These are phyloP conservation scores for Solanum medicagineum DNA, from an alignment of 257 asterid genomes.

Conservation along the genomic window DNA sequence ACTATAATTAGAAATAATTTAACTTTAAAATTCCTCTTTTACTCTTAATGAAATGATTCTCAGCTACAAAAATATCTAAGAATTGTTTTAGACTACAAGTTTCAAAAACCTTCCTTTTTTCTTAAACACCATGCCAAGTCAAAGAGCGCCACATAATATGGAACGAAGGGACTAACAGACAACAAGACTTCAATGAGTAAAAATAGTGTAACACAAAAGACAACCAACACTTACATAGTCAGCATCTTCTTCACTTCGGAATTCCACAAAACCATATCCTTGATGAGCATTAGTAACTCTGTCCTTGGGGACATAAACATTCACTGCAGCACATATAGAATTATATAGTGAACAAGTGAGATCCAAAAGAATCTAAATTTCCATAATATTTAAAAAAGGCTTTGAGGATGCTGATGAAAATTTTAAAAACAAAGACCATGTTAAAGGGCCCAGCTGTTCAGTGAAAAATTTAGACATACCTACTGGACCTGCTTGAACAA, in stretches of 20 bases:
- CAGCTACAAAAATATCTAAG: too few species aligned
- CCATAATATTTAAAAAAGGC: neutral
- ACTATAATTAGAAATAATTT: too few species aligned
- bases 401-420: neutral
- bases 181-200: neutral
- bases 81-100: too few species aligned
- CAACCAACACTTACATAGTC: constrained; percentile 52
- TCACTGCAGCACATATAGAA: constrained; percentile 30
- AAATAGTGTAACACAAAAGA: neutral
- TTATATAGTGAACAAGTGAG: neutral
- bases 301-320: constrained; percentile 94
- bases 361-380: neutral
- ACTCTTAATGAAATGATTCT: too few species aligned
- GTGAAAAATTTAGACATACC: constrained; percentile 33
- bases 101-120: too few species aligned
- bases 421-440: neutral
- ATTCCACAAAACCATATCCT: constrained; percentile 93
- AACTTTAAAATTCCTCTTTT: too few species aligned
- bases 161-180: neutral
- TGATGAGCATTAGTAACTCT: constrained; percentile 89
- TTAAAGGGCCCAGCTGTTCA: neutral
- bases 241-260: constrained; percentile 96
- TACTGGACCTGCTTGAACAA: constrained; percentile 96
- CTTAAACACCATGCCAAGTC: too few species aligned
- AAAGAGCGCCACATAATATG: too few species aligned